A percentile compares a stretch with the other conserved stretches of the same genome.
phyloP scores from a whole-genome alignment of 345 rosid genomes.

The Geranium rotundifolium region DNA sequence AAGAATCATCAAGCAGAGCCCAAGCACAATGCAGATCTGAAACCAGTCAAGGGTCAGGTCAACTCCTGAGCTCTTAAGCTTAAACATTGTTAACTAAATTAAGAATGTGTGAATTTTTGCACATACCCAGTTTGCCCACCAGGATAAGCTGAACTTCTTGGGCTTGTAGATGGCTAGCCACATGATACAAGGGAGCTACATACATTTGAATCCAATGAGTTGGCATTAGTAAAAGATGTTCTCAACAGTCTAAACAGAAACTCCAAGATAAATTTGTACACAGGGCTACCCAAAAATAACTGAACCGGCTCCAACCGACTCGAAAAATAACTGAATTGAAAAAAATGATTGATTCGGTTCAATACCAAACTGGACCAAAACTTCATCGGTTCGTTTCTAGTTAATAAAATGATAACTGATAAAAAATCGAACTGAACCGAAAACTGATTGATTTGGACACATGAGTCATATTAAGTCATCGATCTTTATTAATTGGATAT shows the following conservation, averaged over 20 bases:
- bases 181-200: constrained; percentile 66
- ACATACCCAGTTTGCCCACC: constrained; percentile 66
- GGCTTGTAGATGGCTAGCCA: constrained; percentile 74
- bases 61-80: neutral
- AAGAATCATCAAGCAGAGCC: constrained; percentile 44
- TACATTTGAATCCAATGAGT: too few species aligned
- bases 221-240: too few species aligned
- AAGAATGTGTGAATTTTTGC: neutral
- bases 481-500: too few species aligned
- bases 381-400: too few species aligned
- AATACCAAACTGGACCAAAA: too few species aligned
- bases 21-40: constrained; percentile 64
- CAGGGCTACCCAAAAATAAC: neutral
- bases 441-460: too few species aligned
- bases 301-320: constrained; percentile 1
- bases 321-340: neutral
- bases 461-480: too few species aligned
- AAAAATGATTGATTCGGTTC: too few species aligned
- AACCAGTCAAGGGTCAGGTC: constrained; percentile 3
- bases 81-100: neutral
- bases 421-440: too few species aligned
- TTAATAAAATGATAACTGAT: too few species aligned
- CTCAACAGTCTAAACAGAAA: neutral
- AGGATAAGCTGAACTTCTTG: constrained; percentile 48
- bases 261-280: neutral